Percentiles rank a stretch among this genome's conserved stretches.
Evolutionary conservation across 495 filamentous ascomycete genomes (phyloP).

Genomic region (Lepraria neglecta): DNA sequence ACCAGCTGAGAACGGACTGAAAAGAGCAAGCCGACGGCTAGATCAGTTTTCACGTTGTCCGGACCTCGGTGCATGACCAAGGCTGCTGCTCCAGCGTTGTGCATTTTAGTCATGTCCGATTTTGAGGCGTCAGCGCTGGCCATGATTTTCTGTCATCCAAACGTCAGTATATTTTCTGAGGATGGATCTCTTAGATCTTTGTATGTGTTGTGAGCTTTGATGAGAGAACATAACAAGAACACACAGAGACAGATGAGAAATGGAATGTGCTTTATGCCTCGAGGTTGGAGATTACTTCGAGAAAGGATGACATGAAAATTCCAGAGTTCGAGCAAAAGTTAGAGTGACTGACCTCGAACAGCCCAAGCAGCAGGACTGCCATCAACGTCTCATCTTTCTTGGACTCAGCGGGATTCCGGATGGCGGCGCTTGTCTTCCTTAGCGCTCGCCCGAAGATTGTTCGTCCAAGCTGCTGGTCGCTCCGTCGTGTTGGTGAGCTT

Average conservation of each 20-base stretch:
- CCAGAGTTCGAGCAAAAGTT: not conserved
- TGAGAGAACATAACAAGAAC: too few relatives aligned
- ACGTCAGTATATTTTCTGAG: not conserved
- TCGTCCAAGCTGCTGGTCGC: slow-evolving; percentile 36
- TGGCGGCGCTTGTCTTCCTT: slow-evolving; percentile 45
- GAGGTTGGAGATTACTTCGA: not conserved
- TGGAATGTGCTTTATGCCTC: not conserved
- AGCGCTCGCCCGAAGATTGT: slow-evolving; percentile 44
- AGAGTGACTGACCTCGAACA: slow-evolving; percentile 53
- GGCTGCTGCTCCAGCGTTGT: slow-evolving; percentile 25
- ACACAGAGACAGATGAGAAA: too few relatives aligned
- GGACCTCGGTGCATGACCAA: slow-evolving; percentile 23
- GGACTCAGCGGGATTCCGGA: slow-evolving; percentile 44
- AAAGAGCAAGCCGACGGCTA: slow-evolving; percentile 24
- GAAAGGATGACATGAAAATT: not conserved
- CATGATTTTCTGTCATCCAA: slow-evolving; percentile 16
- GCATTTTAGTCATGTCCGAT: slow-evolving; percentile 19
- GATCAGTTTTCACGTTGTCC: slow-evolving; percentile 16
- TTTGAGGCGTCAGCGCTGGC: slow-evolving; percentile 12
- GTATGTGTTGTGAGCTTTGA: too few relatives aligned
- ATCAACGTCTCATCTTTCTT: slow-evolving; percentile 53
- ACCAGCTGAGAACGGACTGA: slow-evolving; percentile 24
- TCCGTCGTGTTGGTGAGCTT: slow-evolving; percentile 41
- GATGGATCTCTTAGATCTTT: too few relatives aligned
- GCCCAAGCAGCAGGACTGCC: slow-evolving; percentile 53